Evolutionary conservation across 148 eudicot genomes (phyloP), one percentile per base, ranked within the genome.

Genomic region (Vaccinium corymbosum): DNA sequence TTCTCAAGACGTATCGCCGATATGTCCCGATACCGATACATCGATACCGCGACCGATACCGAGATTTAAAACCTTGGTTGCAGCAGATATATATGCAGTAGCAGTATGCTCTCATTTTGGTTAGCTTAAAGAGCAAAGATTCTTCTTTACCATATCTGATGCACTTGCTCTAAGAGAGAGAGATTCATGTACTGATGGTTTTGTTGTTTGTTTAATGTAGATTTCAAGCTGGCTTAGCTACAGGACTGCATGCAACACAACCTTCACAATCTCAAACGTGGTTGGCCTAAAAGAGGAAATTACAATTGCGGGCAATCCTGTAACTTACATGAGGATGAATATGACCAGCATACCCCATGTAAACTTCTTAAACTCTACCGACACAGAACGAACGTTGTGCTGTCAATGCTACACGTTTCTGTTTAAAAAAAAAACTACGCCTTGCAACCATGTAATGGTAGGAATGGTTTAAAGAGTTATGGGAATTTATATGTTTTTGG

Each of bases 251-350:
- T 80, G 91, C n/a, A 89, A 90, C 74, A 89, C 92, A 19, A 90
- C 90, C 35, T 94, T 93, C 56, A 85, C 91, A 4, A 73, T 94
- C 79, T 93, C 98, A 11, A 94, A 94, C 57, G 85, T 93, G 3
- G 57, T 88, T 35, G 98, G 98, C 57, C 94, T 95, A 3, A 79
- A 25, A 35, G 91, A 93, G 81, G 80, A 86, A 71, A 86, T 93
- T 19, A 82, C 88, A 13, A 17, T 93, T 35, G 92, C 80, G 12
- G 91, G 87, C 84, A 94, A 89, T 64, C 94, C 90, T 0, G 82
- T 94, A 0, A 87, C 79, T 52, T 93, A 82, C 80, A 71, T 94
- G 8, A 92, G 91, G 83, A 87, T 75, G 55, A 89, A 86, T 2
- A 76, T 86, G 7, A 85, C 92, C 7, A 83, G 89, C 80, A 77